These are phyloP conservation scores for Ustilago hordei DNA, from an alignment of 1,284 basidiomycete species.

Conservation along the genomic window DNA sequence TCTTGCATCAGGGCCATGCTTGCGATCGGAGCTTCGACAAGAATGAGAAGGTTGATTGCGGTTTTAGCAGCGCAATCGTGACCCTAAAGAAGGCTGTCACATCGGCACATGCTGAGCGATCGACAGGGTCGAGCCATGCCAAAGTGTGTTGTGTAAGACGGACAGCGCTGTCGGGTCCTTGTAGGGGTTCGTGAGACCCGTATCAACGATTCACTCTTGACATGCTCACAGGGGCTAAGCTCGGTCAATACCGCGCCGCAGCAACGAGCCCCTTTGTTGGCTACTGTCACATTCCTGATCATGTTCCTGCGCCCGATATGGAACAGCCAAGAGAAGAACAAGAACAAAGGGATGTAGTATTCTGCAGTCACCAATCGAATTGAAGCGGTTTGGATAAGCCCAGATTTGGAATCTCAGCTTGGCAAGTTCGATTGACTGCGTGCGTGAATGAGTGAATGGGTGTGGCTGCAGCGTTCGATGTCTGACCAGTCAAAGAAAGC, in stretches of 20 bases:
- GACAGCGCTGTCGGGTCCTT: constrained; percentile 9
- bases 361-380: too few species aligned
- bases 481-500: constrained; percentile 3
- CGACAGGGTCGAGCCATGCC: too few species aligned
- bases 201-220: not conserved
- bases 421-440: constrained; percentile 1
- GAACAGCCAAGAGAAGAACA: not conserved
- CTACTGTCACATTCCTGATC: constrained; percentile 7
- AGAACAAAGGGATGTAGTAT: constrained; percentile 2
- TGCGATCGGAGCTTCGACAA: too few species aligned
- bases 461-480: constrained; percentile 1
- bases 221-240: not conserved
- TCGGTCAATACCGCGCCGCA: not conserved
- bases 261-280: not conserved
- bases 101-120: too few species aligned
- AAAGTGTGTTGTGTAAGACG: too few species aligned
- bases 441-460: too few species aligned
- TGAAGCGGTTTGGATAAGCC: too few species aligned
- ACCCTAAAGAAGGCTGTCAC: too few species aligned
- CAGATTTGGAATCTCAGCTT: constrained; percentile 2
- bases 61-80: too few species aligned
- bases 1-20: too few species aligned
- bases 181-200: constrained; percentile 7
- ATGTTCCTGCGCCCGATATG: constrained; percentile 15
- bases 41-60: too few species aligned